Conservation (phyloP, 1,284 basidiomycete genomes). For the Leccinum ponderosum region DNA sequence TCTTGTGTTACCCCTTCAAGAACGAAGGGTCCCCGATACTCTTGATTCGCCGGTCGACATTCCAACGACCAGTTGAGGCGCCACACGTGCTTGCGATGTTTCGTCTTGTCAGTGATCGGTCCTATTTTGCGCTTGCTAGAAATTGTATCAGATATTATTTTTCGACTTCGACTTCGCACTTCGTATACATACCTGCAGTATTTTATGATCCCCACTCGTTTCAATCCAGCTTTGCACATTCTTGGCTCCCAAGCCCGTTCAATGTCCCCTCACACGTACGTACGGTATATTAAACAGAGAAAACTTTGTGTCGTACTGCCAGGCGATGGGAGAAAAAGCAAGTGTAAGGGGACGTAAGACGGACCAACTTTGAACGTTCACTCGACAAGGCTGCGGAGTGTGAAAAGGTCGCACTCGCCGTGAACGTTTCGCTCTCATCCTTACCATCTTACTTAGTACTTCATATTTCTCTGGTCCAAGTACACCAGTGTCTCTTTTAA, state of each 20-base stretch:
- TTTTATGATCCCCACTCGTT: constrained; percentile 34
- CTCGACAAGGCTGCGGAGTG: constrained; percentile 40
- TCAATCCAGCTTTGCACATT: constrained; percentile 18
- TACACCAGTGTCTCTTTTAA: constrained; percentile 35
- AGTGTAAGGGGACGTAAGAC: constrained; percentile 3
- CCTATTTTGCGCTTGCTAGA: constrained; percentile 30
- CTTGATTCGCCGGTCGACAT: constrained; percentile 19
- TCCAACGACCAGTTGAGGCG: neutral
- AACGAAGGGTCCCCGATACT: constrained; percentile 29
- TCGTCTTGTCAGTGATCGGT: neutral
- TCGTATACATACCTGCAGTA: constrained; percentile 31
- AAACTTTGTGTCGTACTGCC: constrained; percentile 1
- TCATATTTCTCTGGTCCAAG: constrained; percentile 38
- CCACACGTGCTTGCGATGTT: neutral
- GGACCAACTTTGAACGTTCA: neutral
- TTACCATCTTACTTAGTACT: constrained; percentile 51
- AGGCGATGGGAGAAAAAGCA: neutral
- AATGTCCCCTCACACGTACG: constrained; percentile 19
- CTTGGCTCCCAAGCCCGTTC: constrained; percentile 14
- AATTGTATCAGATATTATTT: constrained; percentile 25
- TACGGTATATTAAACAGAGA: constrained; percentile 19
- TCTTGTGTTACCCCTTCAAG: constrained; percentile 36
- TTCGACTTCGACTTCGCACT: constrained; percentile 14
- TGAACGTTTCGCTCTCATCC: constrained; percentile 41
- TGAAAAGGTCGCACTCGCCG: constrained; percentile 35